A percentile compares a stretch with the other conserved stretches of the same genome.
These are phyloP conservation scores for Ilex aquifolium DNA, from an alignment of 257 asterid genomes.

Conservation along the genomic window DNA sequence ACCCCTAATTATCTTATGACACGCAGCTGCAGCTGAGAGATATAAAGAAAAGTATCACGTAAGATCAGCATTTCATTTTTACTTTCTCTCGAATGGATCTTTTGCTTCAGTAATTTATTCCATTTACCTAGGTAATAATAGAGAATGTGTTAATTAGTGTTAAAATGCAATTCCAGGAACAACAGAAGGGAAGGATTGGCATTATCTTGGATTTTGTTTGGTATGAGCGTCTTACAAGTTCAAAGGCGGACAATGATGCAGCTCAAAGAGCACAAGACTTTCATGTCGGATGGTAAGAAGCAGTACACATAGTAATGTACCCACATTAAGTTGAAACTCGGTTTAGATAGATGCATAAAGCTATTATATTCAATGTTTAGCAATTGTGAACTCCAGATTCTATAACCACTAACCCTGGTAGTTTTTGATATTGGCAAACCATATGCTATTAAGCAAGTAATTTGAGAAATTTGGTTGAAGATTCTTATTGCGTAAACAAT, in stretches of 20 bases:
- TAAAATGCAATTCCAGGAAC: slow-evolving; percentile 30
- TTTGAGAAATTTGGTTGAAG: too few relatives aligned
- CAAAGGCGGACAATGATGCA: slow-evolving; percentile 58
- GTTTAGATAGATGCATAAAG: too few relatives aligned
- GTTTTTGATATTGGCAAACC: too few relatives aligned
- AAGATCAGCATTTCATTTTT: not conserved
- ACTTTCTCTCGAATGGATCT: not conserved
- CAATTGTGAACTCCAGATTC: too few relatives aligned
- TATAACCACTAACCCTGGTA: too few relatives aligned
- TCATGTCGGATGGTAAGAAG: slow-evolving; percentile 76
- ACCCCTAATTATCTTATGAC: slow-evolving; percentile 33
- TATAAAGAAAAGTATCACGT: slow-evolving; percentile 74
- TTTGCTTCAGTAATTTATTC: not conserved
- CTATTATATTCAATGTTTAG: too few relatives aligned
- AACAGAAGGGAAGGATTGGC: slow-evolving; percentile 79
- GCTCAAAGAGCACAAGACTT: slow-evolving; percentile 93
- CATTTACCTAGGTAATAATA: not conserved
- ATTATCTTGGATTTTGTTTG: slow-evolving; percentile 78
- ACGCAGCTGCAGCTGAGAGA: slow-evolving; percentile 66
- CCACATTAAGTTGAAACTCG: not conserved
- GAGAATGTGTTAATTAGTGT: not conserved
- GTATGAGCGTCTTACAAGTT: slow-evolving; percentile 74
- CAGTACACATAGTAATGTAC: not conserved
- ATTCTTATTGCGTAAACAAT: too few relatives aligned
- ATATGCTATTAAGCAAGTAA: too few relatives aligned